Conservation (phyloP, 1,139 yeast species). For the Petasospora rhodanensis region DNA sequence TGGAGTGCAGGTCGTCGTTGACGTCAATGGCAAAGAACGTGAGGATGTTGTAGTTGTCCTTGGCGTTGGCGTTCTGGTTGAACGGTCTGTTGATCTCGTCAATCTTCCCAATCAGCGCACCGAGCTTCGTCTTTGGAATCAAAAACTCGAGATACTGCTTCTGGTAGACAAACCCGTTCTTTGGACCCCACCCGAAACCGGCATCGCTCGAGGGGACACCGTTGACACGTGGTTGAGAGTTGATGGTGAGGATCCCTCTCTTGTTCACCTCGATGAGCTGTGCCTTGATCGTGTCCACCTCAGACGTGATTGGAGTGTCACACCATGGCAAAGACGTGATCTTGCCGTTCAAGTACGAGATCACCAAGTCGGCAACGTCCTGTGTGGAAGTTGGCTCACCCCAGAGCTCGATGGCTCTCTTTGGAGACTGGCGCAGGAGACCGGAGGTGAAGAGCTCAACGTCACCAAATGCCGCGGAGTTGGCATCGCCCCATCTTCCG, state of each 20-base stretch:
- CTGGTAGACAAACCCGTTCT: slow-evolving; percentile 86
- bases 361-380: slow-evolving; percentile 61
- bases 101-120: slow-evolving; percentile 38
- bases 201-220: slow-evolving; percentile 70
- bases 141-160: slow-evolving; percentile 87
- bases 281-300: slow-evolving; percentile 59
- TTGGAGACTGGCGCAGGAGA: slow-evolving; percentile 69
- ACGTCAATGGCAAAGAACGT: slow-evolving; percentile 79
- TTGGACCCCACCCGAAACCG: slow-evolving; percentile 93
- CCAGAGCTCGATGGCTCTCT: slow-evolving; percentile 82
- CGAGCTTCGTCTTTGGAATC: slow-evolving; percentile 54
- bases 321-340: slow-evolving; percentile 89
- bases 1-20: slow-evolving; percentile 55
- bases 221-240: slow-evolving; percentile 93
- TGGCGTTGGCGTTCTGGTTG: slow-evolving; percentile 26
- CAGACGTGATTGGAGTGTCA: slow-evolving; percentile 81
- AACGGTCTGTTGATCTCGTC: slow-evolving; percentile 28
- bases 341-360: slow-evolving; percentile 63
- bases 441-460: slow-evolving; percentile 76
- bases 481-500: slow-evolving; percentile 93
- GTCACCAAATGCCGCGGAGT: slow-evolving; percentile 93
- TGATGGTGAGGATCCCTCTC: slow-evolving; percentile 72
- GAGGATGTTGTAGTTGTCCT: slow-evolving; percentile 46
- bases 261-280: slow-evolving; percentile 59
- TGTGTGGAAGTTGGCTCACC: slow-evolving; percentile 61